Base-by-base conservation (phyloP, 352 stramenopile genomes). In the Phytophthora fragariae region DNA sequence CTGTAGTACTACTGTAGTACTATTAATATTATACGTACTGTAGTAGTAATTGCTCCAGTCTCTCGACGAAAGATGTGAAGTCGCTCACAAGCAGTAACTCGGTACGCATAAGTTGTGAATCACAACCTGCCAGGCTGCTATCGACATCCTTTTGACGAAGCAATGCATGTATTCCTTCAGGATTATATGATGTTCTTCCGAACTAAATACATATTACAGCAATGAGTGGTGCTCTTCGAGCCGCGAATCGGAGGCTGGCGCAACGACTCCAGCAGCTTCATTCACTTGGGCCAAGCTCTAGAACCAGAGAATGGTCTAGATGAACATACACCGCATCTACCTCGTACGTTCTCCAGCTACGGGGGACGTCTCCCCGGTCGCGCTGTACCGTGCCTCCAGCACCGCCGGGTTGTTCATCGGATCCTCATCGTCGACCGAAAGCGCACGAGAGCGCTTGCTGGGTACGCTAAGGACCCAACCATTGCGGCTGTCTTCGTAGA, bases 401-500 rank as follows among this genome's bases (percentile, higher is more conserved):
- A 89, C 57, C 33, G 75, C 57, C 14, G 76, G 47, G 49, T 83
- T 82, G 37, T 46, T 55, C 12, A 85, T 72, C 0, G 81, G 80
- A 55, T 90, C 83, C 33, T 92, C 88, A 31, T 93, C 88, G 19
- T 86, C 87, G 46, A 91, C 70, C 39, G 85, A 92, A 9, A 92
- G 68, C 31, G 84, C 76, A 44, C 85, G 82, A 0, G 83, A 85
- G 9, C 82, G 82, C 24, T 69, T 70, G 52, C 68, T 92, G 7
- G 88, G 80, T 1, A 73, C 82, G n/a, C 81, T 93, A 3, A 93
- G 78, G 54, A 91, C 44, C 69, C 85, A 88, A 8, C 79, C 79
- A 44, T 79, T 82, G 11, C 76, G 75, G 50, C 83, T 82, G 75
- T 95, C 88, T 54, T 94, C 80, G 21, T 82, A 75, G 31, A 94